Percentiles rank a stretch among this genome's conserved stretches.
These are phyloP conservation scores for Entophlyctis luteolus DNA, from an alignment of 192 early-diverging fungal species.

Conservation along the genomic window DNA sequence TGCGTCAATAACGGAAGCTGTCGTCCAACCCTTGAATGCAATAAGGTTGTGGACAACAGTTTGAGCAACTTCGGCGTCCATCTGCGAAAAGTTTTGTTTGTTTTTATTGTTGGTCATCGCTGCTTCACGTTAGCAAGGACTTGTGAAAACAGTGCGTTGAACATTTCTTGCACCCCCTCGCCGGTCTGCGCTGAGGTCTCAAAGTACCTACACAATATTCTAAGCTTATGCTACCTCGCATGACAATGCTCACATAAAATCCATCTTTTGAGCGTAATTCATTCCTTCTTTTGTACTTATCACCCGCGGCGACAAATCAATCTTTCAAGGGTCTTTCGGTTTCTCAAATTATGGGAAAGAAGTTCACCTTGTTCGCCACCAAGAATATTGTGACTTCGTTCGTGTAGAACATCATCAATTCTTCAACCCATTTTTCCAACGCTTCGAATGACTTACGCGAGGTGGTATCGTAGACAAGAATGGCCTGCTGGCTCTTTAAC, in stretches of 20 bases:
- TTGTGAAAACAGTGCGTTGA: conserved; percentile 36
- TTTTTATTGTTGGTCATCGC: no score
- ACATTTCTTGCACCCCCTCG: conserved; percentile 44
- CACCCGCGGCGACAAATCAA: conserved; percentile 29
- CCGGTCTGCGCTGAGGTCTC: conserved; percentile 48
- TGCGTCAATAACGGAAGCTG: no score
- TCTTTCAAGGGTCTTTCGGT: conserved; percentile 1
- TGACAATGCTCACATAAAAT: conserved; percentile 29
- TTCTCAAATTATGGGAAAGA: background rate
- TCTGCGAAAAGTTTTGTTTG: no score
- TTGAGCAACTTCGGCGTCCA: no score
- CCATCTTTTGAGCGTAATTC: conserved; percentile 30
- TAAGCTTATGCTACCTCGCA: background rate
- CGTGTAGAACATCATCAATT: conserved; percentile 36
- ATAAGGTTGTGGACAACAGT: no score
- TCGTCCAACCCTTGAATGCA: no score
- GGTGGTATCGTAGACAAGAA: conserved; percentile 43
- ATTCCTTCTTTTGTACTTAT: conserved; percentile 39
- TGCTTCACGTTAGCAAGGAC: no score
- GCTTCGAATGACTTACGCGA: conserved; percentile 34
- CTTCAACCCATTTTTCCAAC: conserved; percentile 43
- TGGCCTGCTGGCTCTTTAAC: conserved; percentile 18
- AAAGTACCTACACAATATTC: conserved; percentile 39
- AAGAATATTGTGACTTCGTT: conserved; percentile 38
- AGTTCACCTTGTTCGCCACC: conserved; percentile 46